Evolutionary conservation across 1,139 yeast genomes (phyloP).

Genomic region (Pichia sp.): DNA sequence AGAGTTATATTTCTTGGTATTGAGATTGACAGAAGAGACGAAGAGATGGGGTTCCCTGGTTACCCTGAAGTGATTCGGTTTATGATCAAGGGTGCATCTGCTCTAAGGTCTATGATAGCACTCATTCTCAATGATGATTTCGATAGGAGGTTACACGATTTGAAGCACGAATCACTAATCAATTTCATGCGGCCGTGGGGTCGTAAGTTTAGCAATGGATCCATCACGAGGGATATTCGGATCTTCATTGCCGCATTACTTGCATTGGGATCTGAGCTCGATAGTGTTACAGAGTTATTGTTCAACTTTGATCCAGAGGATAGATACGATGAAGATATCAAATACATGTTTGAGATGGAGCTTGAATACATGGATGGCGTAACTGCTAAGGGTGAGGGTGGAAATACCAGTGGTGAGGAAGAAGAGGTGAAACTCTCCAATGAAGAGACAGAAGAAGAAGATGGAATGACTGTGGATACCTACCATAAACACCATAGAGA

Average conservation of each 20-base stretch:
- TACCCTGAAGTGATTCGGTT: conserved; percentile 34
- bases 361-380: conserved; percentile 29
- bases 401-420: conserved; percentile 20
- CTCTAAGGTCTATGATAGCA: conserved; percentile 55
- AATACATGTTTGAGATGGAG: conserved; percentile 64
- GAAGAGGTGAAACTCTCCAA: conserved; percentile 17
- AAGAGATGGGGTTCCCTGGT: conserved; percentile 30
- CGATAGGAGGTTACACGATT: conserved; percentile 38
- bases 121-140: conserved; percentile 45
- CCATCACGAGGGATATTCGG: conserved; percentile 49
- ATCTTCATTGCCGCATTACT: conserved; percentile 38
- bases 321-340: conserved; percentile 64
- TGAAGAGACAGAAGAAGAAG: neutral
- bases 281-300: conserved; percentile 47
- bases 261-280: conserved; percentile 36
- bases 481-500: conserved; percentile 10
- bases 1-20: conserved; percentile 49
- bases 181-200: conserved; percentile 58
- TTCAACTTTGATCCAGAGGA: conserved; percentile 58
- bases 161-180: conserved; percentile 45
- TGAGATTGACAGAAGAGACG: conserved; percentile 57
- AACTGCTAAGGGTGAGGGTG: no score
- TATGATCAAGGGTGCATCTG: conserved; percentile 55
- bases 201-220: conserved; percentile 49
- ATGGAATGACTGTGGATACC: neutral